phyloP scores from a whole-genome alignment of 1,284 basidiomycete species.

The Inonotus hispidus region DNA sequence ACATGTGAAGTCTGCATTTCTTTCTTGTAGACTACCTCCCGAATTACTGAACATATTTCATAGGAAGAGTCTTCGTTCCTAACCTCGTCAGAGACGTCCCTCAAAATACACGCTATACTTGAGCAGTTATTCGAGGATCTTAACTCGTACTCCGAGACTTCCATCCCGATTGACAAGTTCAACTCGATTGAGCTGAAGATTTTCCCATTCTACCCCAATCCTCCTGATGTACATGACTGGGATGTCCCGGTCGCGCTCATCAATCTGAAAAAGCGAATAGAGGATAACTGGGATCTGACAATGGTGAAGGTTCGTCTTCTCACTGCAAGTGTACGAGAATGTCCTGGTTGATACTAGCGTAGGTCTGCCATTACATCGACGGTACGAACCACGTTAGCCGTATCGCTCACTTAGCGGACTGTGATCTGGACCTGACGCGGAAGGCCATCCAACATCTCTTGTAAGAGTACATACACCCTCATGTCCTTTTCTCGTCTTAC shows the following conservation, averaged over 20 bases:
- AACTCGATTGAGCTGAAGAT: slow-evolving; percentile 94
- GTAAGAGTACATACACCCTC: slow-evolving; percentile 39
- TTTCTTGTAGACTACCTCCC: not conserved
- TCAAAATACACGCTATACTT: slow-evolving; percentile 78
- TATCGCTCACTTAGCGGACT: slow-evolving; percentile 90
- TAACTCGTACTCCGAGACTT: slow-evolving; percentile 95
- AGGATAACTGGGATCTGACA: slow-evolving; percentile 96
- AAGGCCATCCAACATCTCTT: slow-evolving; percentile 90
- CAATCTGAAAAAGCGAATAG: slow-evolving; percentile 73
- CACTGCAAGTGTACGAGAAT: slow-evolving; percentile 1
- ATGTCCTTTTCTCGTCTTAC: not conserved
- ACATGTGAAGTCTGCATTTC: slow-evolving; percentile 72
- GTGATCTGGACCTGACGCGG: slow-evolving; percentile 78
- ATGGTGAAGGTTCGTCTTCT: slow-evolving; percentile 63
- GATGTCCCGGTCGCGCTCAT: slow-evolving; percentile 91
- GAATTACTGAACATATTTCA: not conserved
- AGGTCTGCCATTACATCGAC: slow-evolving; percentile 81
- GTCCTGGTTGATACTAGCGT: not conserved
- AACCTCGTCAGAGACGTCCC: slow-evolving; percentile 66
- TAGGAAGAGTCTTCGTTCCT: slow-evolving; percentile 90
- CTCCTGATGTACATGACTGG: slow-evolving; percentile 87
- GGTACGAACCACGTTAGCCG: slow-evolving; percentile 88
- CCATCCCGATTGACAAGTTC: slow-evolving; percentile 82
- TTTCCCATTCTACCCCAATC: slow-evolving; percentile 95
- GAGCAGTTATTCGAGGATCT: slow-evolving; percentile 97